Evolutionary conservation across 495 filamentous ascomycete species (phyloP).

Genomic region (Aspergillus carlsbadensis): DNA sequence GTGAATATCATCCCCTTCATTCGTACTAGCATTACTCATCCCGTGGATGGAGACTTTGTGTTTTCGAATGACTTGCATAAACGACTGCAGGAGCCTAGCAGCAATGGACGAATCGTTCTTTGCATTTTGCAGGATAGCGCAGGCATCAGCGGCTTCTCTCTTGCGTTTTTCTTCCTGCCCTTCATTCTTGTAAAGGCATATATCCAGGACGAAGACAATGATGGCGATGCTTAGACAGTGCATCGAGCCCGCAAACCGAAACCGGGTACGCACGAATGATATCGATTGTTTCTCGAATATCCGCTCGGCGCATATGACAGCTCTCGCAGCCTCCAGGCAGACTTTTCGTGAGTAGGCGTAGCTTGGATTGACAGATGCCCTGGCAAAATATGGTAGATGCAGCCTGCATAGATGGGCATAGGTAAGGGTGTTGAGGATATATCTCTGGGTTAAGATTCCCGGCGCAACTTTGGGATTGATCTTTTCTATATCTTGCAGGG

Average conservation of each 20-base stretch:
- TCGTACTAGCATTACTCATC: neutral
- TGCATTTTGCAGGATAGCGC: neutral
- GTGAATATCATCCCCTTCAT: neutral
- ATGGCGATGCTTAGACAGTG: neutral
- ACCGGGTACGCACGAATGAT: neutral
- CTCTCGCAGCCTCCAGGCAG: neutral
- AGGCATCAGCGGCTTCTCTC: neutral
- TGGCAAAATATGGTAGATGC: neutral
- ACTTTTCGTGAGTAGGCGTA: neutral
- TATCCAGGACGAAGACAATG: neutral
- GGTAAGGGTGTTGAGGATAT: neutral
- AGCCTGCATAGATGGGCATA: neutral
- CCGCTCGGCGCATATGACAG: neutral
- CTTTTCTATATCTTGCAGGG: neutral
- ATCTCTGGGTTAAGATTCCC: neutral
- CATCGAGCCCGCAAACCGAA: neutral
- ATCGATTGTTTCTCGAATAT: neutral
- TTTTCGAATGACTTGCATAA: neutral
- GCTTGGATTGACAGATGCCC: neutral
- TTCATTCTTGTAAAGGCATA: neutral
- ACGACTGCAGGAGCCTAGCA: neutral
- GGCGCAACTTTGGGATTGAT: neutral
- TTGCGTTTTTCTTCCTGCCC: neutral
- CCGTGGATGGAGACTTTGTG: neutral
- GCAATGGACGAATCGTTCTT: constrained; percentile 1